These are phyloP conservation scores for Malania oleifera DNA, from an alignment of 164 flowering plant genomes.

Conservation along the genomic window DNA sequence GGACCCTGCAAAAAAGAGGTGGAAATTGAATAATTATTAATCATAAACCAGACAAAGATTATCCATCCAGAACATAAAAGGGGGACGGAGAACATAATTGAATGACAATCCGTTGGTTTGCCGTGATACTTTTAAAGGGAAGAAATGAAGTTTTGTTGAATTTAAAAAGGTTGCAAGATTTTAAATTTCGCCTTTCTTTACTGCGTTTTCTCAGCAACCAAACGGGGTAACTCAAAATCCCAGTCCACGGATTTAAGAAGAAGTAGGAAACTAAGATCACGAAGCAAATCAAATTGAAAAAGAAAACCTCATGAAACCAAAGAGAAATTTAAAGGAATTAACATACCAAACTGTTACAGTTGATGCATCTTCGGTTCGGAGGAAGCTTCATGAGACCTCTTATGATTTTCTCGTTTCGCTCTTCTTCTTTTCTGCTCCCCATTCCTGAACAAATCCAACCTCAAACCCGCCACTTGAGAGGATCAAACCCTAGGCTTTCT, in stretches of 20 bases:
- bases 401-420: constrained; percentile 90
- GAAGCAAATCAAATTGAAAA: not conserved
- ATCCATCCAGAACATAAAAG: not conserved
- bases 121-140: not conserved
- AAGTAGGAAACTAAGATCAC: not conserved
- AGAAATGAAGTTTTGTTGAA: not conserved
- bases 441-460: constrained; percentile 26
- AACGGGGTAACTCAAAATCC: not conserved
- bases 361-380: constrained; percentile 93
- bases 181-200: not conserved
- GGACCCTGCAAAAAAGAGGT: constrained; percentile 66
- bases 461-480: not conserved
- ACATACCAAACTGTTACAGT: constrained; percentile 79
- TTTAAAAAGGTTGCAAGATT: not conserved
- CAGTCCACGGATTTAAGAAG: not conserved
- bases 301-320: not conserved
- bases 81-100: no score
- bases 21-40: not conserved
- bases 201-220: not conserved
- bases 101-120: no score
- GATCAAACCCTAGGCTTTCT: not conserved
- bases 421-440: constrained; percentile 83
- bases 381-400: constrained; percentile 99
- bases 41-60: not conserved
- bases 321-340: not conserved